phyloP scores from a whole-genome alignment of 2,329 filamentous ascomycete genomes.

The Ceratocystis smalleyi region DNA sequence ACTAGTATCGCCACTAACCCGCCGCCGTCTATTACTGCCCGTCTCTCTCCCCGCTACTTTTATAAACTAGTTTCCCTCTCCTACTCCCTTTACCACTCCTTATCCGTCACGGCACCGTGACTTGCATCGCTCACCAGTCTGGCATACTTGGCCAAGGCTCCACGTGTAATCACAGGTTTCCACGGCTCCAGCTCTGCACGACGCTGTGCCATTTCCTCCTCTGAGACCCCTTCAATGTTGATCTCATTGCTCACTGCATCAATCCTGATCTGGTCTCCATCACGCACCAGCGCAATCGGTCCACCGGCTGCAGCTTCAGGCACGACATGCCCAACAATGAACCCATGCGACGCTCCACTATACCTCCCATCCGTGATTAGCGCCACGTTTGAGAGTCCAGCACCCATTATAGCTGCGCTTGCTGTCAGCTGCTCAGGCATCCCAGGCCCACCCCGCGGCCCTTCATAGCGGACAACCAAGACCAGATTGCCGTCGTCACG shows the following conservation, averaged over 20 bases:
- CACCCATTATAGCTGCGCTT: constrained; percentile 82
- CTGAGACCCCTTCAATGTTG: constrained; percentile 43
- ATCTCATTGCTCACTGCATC: constrained; percentile 71
- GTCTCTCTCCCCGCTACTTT: background rate
- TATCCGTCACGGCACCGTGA: constrained; percentile 78
- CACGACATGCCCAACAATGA: constrained; percentile 85
- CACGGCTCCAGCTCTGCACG: constrained; percentile 55
- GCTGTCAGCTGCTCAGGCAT: constrained; percentile 94
- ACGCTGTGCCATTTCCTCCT: constrained; percentile 53
- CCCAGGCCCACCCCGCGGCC: constrained; percentile 80
- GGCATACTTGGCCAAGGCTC: constrained; percentile 81
- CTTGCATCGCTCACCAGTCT: constrained; percentile 77
- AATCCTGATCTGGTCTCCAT: constrained; percentile 76
- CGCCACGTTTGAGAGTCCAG: constrained; percentile 71
- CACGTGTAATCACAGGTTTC: constrained; percentile 57
- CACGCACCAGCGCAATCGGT: constrained; percentile 64
- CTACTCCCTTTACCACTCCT: constrained; percentile 17
- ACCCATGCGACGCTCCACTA: constrained; percentile 74
- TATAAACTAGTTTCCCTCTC: background rate
- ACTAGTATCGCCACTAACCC: background rate
- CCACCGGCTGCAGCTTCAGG: constrained; percentile 83
- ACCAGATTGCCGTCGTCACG: constrained; percentile 58
- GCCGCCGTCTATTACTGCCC: background rate
- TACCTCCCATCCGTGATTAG: constrained; percentile 88
- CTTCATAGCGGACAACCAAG: constrained; percentile 82